Conservation (phyloP, 345 rosid species). For the Aquilaria yunnanensis region DNA sequence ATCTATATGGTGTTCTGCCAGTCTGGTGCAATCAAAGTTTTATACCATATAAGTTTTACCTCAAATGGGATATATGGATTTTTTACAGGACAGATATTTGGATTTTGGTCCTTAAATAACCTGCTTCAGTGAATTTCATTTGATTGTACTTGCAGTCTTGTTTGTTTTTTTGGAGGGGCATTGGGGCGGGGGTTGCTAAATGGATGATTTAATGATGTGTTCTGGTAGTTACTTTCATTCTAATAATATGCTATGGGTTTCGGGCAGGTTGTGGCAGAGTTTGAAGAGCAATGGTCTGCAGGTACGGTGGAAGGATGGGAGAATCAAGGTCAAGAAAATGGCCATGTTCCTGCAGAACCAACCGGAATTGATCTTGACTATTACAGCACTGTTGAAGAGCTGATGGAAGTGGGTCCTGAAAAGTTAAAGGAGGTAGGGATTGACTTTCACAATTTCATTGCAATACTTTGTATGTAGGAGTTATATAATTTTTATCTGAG, state of each 20-base stretch:
- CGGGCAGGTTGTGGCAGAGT: conserved; percentile 61
- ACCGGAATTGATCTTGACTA: conserved; percentile 75
- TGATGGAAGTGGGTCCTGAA: conserved; percentile 87
- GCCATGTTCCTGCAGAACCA: conserved; percentile 33
- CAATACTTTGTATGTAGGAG: background rate
- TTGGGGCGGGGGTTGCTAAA: no score
- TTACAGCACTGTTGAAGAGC: conserved; percentile 85
- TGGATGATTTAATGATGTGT: no score
- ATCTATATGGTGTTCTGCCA: no score
- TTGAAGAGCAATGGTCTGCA: conserved; percentile 67
- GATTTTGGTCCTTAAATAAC: no score
- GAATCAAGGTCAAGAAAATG: conserved; percentile 50
- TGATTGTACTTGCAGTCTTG: no score
- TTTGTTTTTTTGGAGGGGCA: no score
- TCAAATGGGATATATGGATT: no score
- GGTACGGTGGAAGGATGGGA: conserved; percentile 64
- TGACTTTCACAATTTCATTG: conserved; percentile 6
- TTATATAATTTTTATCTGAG: background rate
- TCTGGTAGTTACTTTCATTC: no score
- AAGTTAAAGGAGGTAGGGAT: conserved; percentile 72
- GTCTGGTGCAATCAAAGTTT: background rate
- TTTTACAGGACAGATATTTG: no score
- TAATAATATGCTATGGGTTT: conserved; percentile 4
- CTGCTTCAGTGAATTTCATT: no score
- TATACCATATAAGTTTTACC: background rate